Percentiles rank a stretch among this genome's conserved stretches.
Conservation (phyloP, 208 protist genomes). For the Naegleria lovaniensis region DNA sequence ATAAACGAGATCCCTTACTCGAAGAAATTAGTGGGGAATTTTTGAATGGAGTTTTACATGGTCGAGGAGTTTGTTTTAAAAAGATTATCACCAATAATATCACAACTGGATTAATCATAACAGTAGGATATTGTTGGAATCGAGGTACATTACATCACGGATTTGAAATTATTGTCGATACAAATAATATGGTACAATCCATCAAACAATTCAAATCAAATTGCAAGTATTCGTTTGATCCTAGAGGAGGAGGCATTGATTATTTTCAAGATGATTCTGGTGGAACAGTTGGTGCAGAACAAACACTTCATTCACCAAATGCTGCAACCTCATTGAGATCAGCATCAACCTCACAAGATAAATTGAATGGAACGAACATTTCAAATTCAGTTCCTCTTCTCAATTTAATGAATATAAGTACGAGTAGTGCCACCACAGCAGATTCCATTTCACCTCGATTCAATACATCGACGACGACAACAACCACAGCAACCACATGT, state of each 20-base stretch:
- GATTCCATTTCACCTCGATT: background rate
- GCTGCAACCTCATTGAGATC: background rate
- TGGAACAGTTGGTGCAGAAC: background rate
- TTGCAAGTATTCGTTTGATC: background rate
- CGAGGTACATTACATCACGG: background rate
- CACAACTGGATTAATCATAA: background rate
- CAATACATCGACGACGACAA: too few relatives aligned
- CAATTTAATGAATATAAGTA: background rate
- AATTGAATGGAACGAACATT: background rate
- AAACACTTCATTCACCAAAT: background rate
- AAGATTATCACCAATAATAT: background rate
- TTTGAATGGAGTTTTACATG: background rate
- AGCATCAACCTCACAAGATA: background rate
- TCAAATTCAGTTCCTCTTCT: background rate
- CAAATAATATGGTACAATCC: background rate
- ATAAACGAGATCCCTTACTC: background rate
- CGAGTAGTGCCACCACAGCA: background rate
- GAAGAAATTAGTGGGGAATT: background rate
- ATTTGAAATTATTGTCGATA: background rate
- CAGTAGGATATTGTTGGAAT: background rate
- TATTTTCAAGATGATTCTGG: background rate
- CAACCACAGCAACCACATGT: too few relatives aligned
- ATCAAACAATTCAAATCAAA: background rate
- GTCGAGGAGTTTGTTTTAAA: background rate
- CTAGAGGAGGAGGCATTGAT: background rate